These are phyloP conservation scores for Coriaria nepalensis DNA, from an alignment of 306 rosid genomes.

Conservation along the genomic window DNA sequence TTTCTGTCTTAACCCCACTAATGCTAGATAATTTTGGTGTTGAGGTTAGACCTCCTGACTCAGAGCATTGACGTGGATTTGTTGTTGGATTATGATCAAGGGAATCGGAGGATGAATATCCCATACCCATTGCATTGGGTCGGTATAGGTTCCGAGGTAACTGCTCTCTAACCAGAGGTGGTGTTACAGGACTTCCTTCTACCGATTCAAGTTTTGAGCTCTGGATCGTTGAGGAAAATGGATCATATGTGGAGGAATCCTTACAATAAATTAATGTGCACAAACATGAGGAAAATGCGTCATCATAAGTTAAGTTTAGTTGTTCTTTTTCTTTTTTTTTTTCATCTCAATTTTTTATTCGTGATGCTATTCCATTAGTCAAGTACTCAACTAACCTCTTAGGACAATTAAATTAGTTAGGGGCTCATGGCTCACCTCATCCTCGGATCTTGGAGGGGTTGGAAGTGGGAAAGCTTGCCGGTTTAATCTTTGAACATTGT, in stretches of 20 bases:
- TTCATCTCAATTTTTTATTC: too few relatives aligned
- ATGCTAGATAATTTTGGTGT: conserved; percentile 68
- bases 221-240: conserved; percentile 20
- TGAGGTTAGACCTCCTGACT: conserved; percentile 47
- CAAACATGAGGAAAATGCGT: too few relatives aligned
- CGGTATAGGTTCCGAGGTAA: conserved; percentile 47
- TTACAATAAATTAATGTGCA: too few relatives aligned
- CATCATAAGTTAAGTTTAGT: too few relatives aligned
- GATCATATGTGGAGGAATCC: conserved; percentile 3
- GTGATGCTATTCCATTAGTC: conserved; percentile 1
- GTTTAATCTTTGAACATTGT: conserved; percentile 91
- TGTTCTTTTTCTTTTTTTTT: too few relatives aligned
- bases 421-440: conserved; percentile 62
- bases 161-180: conserved; percentile 70
- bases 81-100: conserved; percentile 50
- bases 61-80: conserved; percentile 48
- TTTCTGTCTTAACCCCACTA: conserved; percentile 51
- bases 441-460: conserved; percentile 89
- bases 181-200: conserved; percentile 79
- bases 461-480: conserved; percentile 80
- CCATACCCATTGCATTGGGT: conserved; percentile 40
- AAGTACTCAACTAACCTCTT: background rate
- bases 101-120: conserved; percentile 88
- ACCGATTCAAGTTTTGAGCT: conserved; percentile 70
- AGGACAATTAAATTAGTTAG: conserved; percentile 8